Base-by-base conservation (phyloP, 805 yeast genomes). In the Candida dajiaensis region DNA sequence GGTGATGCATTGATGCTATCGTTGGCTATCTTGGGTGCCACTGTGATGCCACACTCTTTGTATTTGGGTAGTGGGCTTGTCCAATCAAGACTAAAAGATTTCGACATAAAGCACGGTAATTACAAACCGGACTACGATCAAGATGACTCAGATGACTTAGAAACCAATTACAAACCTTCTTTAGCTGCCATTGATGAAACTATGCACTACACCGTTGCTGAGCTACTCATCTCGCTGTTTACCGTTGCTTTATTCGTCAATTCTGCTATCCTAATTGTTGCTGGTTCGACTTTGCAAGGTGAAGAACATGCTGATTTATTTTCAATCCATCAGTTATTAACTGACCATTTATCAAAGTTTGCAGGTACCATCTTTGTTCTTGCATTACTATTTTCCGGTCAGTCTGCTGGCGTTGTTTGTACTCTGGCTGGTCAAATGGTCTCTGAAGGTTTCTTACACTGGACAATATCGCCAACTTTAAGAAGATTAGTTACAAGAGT, bases 341-440 rank as follows among this genome's bases (percentile, higher is more conserved):
- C 80, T 31, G 55, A 66, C 10, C 76, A 78, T 42, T 68, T 90
- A 40, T 83, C 95, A 6, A 78, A 83, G 26, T 77, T 78, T 16
- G 95, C 92, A 0, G 98, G 97, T 10, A 77, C 86, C 2, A 68
- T 89, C 0, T 90, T 90, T 66, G 90, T 89, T 59, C 67, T 89
- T 45, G 97, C 97, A 1, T 72, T 90, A 55, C 68, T 90, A 39
- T 83, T 87, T 49, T 80, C 87, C 2, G 97, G 97, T 12, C 89
- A 89, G 59, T 81, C 90, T 63, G 96, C 97, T 2, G 97, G 97
- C 33, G 86, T 92, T 28, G 96, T 89, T n/a, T 89, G 95, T 62
- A 89, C 97, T 0, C 71, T 89, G 51, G 89, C 96, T 9, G 96
- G 96, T 16, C 97, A 89, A 64, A 88, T 89, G 88, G 94, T 89